Percentiles rank a stretch among this genome's conserved stretches.
These are phyloP conservation scores for Mimosa bimucronata DNA, from an alignment of 306 rosid genomes.

Conservation along the genomic window DNA sequence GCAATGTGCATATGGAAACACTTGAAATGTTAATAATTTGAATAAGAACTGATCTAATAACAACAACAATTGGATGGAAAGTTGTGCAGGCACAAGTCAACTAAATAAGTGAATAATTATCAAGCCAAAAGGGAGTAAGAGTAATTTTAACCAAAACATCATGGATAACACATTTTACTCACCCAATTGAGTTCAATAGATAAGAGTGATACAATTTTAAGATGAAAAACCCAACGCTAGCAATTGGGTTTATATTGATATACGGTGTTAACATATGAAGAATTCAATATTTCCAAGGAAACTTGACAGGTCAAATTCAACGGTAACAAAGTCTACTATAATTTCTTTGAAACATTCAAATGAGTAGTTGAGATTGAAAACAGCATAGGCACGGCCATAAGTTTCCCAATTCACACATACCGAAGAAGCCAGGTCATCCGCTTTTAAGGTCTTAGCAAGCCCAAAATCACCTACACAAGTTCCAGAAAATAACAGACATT, in stretches of 20 bases:
- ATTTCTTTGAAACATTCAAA: neutral
- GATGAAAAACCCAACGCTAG: slow-evolving; percentile 12
- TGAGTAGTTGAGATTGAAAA: neutral
- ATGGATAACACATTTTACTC: neutral
- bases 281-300: slow-evolving; percentile 12
- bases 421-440: slow-evolving; percentile 97
- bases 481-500: slow-evolving; percentile 37
- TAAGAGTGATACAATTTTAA: neutral
- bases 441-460: slow-evolving; percentile 95
- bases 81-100: slow-evolving; percentile 13
- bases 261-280: slow-evolving; percentile 17
- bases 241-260: slow-evolving; percentile 18
- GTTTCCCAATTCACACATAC: slow-evolving; percentile 56
- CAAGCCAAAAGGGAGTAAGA: neutral
- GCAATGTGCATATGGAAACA: slow-evolving; percentile 9
- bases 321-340: slow-evolving; percentile 5
- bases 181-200: neutral
- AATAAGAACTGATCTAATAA: neutral
- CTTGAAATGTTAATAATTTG: neutral
- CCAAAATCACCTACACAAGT: slow-evolving; percentile 84
- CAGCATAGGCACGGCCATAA: slow-evolving; percentile 27
- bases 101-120: neutral
- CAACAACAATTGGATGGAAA: neutral
- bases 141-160: slow-evolving; percentile 7
- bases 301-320: neutral